Evolutionary conservation across 2,329 filamentous ascomycete genomes (phyloP).

Genomic region (Alternaria novae-zelandiae): DNA sequence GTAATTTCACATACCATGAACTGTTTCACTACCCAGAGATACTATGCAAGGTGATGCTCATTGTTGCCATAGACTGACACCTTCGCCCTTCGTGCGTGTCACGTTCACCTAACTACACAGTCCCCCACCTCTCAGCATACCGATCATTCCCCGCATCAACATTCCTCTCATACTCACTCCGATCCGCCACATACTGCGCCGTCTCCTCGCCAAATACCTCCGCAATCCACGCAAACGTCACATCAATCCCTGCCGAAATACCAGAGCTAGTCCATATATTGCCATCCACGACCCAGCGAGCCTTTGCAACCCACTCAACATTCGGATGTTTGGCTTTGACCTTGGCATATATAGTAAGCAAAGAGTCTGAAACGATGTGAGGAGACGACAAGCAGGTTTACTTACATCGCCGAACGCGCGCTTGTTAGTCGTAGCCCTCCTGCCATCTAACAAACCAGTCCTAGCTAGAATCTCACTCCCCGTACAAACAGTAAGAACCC

Average conservation of each 20-base stretch:
- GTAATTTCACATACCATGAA: neutral
- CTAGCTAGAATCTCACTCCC: conserved; percentile 65
- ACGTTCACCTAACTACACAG: conserved; percentile 4
- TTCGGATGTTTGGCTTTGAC: conserved; percentile 57
- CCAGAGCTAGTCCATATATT: conserved; percentile 72
- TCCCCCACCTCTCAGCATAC: conserved; percentile 56
- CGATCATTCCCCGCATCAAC: conserved; percentile 60
- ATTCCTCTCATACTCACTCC: conserved; percentile 66
- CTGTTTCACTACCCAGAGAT: neutral
- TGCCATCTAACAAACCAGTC: conserved; percentile 66
- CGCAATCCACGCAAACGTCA: conserved; percentile 63
- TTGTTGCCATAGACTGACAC: neutral
- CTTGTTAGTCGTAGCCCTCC: conserved; percentile 72
- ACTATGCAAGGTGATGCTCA: neutral
- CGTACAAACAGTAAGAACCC: conserved; percentile 71
- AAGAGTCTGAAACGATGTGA: neutral
- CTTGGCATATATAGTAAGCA: conserved; percentile 1
- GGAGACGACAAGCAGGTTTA: neutral
- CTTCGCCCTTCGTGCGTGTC: neutral
- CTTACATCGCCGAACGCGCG: conserved; percentile 53
- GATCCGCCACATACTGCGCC: conserved; percentile 57
- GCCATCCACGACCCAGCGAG: conserved; percentile 70
- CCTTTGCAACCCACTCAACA: conserved; percentile 66
- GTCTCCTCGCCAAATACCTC: conserved; percentile 61
- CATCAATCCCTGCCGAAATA: conserved; percentile 68